Conservation (phyloP, 495 filamentous ascomycete genomes). For the Entonaema liquescens region DNA sequence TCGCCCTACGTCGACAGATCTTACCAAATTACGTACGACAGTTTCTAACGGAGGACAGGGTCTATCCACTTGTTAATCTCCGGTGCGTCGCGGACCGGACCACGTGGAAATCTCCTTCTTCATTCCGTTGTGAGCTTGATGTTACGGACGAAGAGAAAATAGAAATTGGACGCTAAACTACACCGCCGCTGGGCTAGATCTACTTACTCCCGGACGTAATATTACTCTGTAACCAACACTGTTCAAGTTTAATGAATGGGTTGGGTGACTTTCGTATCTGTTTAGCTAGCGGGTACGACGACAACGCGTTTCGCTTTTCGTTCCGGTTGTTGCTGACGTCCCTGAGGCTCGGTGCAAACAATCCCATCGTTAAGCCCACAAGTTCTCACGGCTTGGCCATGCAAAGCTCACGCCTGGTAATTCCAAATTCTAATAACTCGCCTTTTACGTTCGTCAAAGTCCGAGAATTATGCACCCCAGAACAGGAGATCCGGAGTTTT, state of each 20-base stretch:
- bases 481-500: slow-evolving; percentile 25
- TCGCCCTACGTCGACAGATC: neutral
- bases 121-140: neutral
- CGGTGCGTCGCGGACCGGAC: neutral
- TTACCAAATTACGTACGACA: neutral
- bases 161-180: neutral
- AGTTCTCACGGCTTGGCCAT: neutral
- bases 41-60: neutral
- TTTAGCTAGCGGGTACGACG: neutral
- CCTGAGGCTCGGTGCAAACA: neutral
- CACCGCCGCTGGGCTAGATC: neutral
- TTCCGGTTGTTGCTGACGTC: neutral
- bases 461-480: neutral
- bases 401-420: neutral
- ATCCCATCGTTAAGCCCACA: neutral
- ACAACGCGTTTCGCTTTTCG: neutral
- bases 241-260: neutral
- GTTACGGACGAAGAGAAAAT: neutral
- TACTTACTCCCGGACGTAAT: neutral
- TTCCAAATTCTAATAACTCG: neutral
- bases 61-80: neutral
- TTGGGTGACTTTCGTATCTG: neutral
- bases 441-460: neutral
- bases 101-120: neutral
- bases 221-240: neutral